Percentiles rank a stretch among this genome's conserved stretches.
phyloP scores from a whole-genome alignment of 371 early-diverging fungal species.

The Apophysomyces variabilis region DNA sequence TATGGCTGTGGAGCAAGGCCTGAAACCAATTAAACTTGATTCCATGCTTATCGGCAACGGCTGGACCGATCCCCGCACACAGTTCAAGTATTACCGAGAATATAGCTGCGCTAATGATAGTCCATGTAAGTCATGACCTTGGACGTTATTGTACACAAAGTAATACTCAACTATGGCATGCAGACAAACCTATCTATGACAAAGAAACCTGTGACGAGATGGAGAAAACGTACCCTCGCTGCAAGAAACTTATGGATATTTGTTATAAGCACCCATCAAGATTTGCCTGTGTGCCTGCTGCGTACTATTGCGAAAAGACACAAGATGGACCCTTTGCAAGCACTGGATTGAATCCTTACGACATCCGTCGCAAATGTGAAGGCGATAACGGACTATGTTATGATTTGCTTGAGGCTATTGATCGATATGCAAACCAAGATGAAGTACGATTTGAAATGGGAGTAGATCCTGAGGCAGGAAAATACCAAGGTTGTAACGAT shows the following conservation, averaged over 20 bases:
- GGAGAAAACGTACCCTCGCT: conserved; percentile 70
- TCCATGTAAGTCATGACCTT: conserved; percentile 21
- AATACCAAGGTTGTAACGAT: conserved; percentile 76
- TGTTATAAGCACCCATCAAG: conserved; percentile 78
- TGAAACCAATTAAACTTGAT: conserved; percentile 33
- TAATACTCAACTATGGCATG: too few species aligned
- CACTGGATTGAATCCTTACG: conserved; percentile 59
- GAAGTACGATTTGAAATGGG: conserved; percentile 78
- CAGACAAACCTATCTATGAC: conserved; percentile 38
- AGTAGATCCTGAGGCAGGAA: conserved; percentile 55
- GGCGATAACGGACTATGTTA: conserved; percentile 73
- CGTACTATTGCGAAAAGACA: conserved; percentile 70
- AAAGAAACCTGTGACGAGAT: conserved; percentile 73
- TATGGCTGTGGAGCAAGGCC: conserved; percentile 44
- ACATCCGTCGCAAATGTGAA: conserved; percentile 73
- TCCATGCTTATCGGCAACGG: conserved; percentile 90
- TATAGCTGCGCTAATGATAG: conserved; percentile 71
- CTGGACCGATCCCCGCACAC: conserved; percentile 81
- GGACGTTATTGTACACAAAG: too few species aligned
- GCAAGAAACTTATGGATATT: conserved; percentile 68
- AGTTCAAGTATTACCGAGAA: conserved; percentile 84
- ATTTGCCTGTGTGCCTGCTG: conserved; percentile 77
- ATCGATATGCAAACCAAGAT: conserved; percentile 70
- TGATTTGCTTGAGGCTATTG: conserved; percentile 74
- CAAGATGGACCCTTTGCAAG: conserved; percentile 13